Base-by-base conservation (phyloP, 768 basidiomycete species). In the Pisolithus microcarpus region DNA sequence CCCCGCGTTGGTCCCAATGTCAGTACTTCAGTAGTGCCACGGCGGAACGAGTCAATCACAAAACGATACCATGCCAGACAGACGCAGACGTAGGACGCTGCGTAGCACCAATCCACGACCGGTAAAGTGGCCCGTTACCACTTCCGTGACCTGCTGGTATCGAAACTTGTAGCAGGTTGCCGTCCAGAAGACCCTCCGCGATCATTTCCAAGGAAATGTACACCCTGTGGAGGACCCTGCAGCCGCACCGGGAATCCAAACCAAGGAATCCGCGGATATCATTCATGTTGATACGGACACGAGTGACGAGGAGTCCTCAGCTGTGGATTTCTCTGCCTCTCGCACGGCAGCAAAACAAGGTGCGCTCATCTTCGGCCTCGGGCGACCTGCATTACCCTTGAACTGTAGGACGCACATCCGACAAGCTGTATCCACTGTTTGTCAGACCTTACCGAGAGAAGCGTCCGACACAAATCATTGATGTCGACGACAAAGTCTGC, bases 111-210 rank as follows among this genome's bases (percentile, higher is more conserved):
- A 55, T 23, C 38, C 37, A 7, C 54, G 54, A 45, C 53, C 53
- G 57, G 67, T 69, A 55, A n/a, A 3, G 23, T 10, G 36, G 1
- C 1, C 24, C 43, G 18, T 26, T 21, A 23, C 52, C 23, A 9
- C 28, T 28, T 7, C 9, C 9, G 15, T 47, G 11, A 46, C 28
- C 59, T 65, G 38, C 57, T 61, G 38, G 57, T 45, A 21, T 18
- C 42, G 3, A 34, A 43, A 31, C 45, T 40, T 11, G 1, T 23
- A 39, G 34, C 44, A 60, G 62, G 28, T 56, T 26, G 26, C 53
- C 11, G 53, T 49, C 34, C 68, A 70, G 38, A 62, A 57, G 46
- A 67, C 65, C 18, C 57, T 70, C 6, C 55, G 54, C 36, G 57
- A 59, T 19, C 59, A 53, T 54, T 62, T 66, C 49, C 60, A 49